These are phyloP conservation scores for Scutellaria baicalensis DNA, from an alignment of 257 asterid genomes.

Conservation along the genomic window DNA sequence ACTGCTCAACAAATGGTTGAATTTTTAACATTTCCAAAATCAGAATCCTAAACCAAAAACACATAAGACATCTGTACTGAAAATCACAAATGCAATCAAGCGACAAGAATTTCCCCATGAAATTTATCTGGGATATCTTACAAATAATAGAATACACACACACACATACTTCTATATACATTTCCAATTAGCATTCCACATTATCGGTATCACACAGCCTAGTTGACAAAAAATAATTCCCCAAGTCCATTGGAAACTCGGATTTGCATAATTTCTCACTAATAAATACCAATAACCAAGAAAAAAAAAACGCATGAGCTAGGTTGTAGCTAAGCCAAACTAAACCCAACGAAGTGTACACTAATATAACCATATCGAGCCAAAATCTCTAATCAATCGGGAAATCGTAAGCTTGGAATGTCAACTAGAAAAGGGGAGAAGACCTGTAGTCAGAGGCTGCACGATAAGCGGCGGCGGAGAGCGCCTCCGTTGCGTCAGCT, in stretches of 20 bases:
- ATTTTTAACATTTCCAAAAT: background rate
- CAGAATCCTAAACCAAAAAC: constrained; percentile 2
- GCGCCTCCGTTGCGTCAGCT: constrained; percentile 96
- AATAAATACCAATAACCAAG: background rate
- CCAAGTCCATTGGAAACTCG: background rate
- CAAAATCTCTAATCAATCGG: background rate
- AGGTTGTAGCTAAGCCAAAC: background rate
- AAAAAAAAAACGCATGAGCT: background rate
- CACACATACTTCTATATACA: background rate
- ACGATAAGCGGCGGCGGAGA: constrained; percentile 56
- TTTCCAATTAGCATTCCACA: background rate
- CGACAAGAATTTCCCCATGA: background rate
- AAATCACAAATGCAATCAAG: constrained; percentile 2
- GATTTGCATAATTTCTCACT: background rate
- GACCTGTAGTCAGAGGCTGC: constrained; percentile 93
- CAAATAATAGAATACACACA: background rate
- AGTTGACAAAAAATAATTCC: background rate
- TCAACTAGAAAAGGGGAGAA: background rate
- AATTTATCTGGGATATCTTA: background rate
- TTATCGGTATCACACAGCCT: background rate
- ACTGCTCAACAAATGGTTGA: constrained; percentile 27
- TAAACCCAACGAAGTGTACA: background rate
- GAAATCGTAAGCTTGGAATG: background rate
- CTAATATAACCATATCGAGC: background rate
- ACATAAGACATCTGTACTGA: background rate